phyloP scores from a whole-genome alignment of 2,329 filamentous ascomycete species.

The Endocalyx cinctus region DNA sequence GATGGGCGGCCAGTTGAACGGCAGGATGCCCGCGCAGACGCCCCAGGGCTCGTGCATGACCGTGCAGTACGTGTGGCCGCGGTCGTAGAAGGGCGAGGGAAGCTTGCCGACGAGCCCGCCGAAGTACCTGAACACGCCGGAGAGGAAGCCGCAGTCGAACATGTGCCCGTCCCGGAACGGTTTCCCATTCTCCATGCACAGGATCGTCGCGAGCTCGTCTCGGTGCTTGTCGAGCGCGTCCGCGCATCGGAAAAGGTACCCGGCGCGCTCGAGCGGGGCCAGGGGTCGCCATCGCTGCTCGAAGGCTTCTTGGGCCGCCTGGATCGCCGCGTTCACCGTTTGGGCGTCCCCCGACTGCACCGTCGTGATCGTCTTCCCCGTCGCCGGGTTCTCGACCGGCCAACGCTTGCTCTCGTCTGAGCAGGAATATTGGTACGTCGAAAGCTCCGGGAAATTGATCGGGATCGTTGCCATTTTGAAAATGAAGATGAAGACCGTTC shows the following conservation, averaged over 20 bases:
- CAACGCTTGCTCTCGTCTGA: slow-evolving; percentile 1
- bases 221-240: slow-evolving; percentile 5
- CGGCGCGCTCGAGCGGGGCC: not conserved
- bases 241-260: slow-evolving; percentile 3
- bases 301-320: slow-evolving; percentile 4
- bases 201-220: slow-evolving; percentile 2
- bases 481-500: not conserved
- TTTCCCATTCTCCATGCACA: slow-evolving; percentile 4
- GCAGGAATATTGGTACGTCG: slow-evolving; percentile 4
- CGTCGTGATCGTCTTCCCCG: slow-evolving; percentile 5
- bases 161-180: slow-evolving; percentile 1
- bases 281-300: slow-evolving; percentile 4
- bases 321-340: slow-evolving; percentile 3
- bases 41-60: slow-evolving; percentile 5
- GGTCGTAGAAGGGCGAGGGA: slow-evolving; percentile 5
- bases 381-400: slow-evolving; percentile 5
- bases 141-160: slow-evolving; percentile 2
- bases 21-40: slow-evolving; percentile 5
- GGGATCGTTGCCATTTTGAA: slow-evolving; percentile 1
- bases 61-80: slow-evolving; percentile 2
- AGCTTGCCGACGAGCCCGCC: slow-evolving; percentile 3
- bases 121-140: slow-evolving; percentile 3
- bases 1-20: slow-evolving; percentile 5
- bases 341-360: slow-evolving; percentile 1
- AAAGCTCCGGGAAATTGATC: slow-evolving; percentile 4